Percentiles rank a stretch among this genome's conserved stretches.
phyloP scores from a whole-genome alignment of 768 basidiomycete species.

The Nidula microcarpa region DNA sequence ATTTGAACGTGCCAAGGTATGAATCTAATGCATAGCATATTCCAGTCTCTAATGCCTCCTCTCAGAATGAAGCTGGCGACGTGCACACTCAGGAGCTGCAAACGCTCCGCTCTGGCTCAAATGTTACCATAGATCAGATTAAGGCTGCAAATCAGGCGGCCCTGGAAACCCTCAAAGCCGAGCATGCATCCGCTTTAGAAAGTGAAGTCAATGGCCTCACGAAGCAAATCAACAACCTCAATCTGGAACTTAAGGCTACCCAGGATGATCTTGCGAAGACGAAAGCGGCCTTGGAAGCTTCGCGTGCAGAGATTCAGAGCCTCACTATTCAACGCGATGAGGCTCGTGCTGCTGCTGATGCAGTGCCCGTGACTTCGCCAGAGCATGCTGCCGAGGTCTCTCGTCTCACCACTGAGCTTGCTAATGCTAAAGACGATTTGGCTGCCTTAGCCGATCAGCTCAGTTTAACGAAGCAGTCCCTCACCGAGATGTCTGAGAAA shows the following conservation, averaged over 20 bases:
- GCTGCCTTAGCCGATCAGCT: constrained; percentile 63
- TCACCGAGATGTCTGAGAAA: constrained; percentile 65
- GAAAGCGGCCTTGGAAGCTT: constrained; percentile 53
- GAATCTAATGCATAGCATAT: constrained; percentile 7
- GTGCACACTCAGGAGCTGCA: constrained; percentile 70
- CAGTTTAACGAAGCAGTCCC: constrained; percentile 63
- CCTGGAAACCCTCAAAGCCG: constrained; percentile 58
- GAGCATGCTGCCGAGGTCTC: constrained; percentile 54
- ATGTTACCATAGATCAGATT: constrained; percentile 67
- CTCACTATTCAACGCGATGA: constrained; percentile 66
- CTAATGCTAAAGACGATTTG: constrained; percentile 67
- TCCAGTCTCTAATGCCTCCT: constrained; percentile 8
- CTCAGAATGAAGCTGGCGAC: constrained; percentile 67
- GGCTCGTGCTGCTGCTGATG: constrained; percentile 43
- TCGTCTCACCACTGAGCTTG: constrained; percentile 55
- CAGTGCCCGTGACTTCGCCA: constrained; percentile 31
- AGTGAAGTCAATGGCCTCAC: constrained; percentile 51
- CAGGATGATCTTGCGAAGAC: constrained; percentile 80
- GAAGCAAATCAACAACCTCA: constrained; percentile 61
- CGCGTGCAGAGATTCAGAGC: constrained; percentile 50
- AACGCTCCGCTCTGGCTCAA: constrained; percentile 61
- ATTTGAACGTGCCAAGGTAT: constrained; percentile 76
- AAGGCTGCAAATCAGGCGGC: constrained; percentile 56
- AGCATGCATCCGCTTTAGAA: constrained; percentile 61
- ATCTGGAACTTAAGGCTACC: constrained; percentile 78